Conservation (phyloP, 2,329 filamentous ascomycete genomes). For the Hortaea werneckii region DNA sequence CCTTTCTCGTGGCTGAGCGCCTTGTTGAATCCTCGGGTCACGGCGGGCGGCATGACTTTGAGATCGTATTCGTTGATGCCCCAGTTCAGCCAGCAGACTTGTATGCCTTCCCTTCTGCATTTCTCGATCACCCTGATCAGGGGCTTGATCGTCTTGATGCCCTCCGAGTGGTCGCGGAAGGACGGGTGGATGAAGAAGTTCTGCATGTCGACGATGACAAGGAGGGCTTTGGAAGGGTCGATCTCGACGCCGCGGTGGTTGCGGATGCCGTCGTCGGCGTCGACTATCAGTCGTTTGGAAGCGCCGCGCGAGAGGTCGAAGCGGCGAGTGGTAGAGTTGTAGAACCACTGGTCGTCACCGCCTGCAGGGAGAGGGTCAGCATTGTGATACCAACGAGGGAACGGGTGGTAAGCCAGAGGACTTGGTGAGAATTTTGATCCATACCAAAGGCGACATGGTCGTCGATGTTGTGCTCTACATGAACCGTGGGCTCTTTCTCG, state of each 20-base stretch:
- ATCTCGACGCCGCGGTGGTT: slow-evolving; percentile 33
- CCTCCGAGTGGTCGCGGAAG: slow-evolving; percentile 21
- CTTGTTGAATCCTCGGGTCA: slow-evolving; percentile 33
- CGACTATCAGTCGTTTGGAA: slow-evolving; percentile 27
- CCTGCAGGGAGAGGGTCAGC: slow-evolving; percentile 12
- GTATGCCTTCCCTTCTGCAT: slow-evolving; percentile 31
- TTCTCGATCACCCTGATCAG: slow-evolving; percentile 30
- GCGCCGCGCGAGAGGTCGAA: slow-evolving; percentile 33
- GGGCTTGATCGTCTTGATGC: slow-evolving; percentile 27
- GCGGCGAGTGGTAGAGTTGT: slow-evolving; percentile 29
- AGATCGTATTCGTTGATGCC: slow-evolving; percentile 30
- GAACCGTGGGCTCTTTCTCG: slow-evolving; percentile 11
- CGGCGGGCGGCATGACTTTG: slow-evolving; percentile 30
- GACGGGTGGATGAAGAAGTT: slow-evolving; percentile 32
- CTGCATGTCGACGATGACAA: slow-evolving; percentile 36
- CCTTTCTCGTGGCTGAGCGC: slow-evolving; percentile 20
- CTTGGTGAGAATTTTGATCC: slow-evolving; percentile 3
- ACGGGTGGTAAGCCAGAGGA: slow-evolving; percentile 5
- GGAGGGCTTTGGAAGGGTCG: slow-evolving; percentile 28
- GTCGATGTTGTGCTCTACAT: slow-evolving; percentile 24
- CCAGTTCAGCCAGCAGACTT: slow-evolving; percentile 34
- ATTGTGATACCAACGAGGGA: not conserved
- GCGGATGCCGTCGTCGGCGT: slow-evolving; percentile 30
- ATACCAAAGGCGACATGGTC: slow-evolving; percentile 30
- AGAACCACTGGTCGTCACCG: slow-evolving; percentile 33